Evolutionary conservation across 495 filamentous ascomycete species (phyloP), one percentile per base, ranked within the genome.

Genomic region (Penicillium silybi): DNA sequence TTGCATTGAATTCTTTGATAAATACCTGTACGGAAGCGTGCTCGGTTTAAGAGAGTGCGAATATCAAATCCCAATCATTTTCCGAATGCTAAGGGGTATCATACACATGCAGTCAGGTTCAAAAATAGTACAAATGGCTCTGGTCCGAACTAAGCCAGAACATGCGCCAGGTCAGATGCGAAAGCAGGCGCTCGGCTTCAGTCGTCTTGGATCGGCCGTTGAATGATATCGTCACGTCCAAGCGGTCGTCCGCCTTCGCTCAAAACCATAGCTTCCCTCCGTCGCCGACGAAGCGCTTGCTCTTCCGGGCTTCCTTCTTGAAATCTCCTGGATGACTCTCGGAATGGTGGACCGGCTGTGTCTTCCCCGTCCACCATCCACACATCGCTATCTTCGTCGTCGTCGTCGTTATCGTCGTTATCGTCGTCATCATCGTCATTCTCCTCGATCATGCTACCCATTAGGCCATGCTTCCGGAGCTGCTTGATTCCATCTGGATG

Each of bases 191-290:
- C 9, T 13, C 29, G 8, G 13, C 10, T 37, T 56, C 43, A 61
- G 25, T 51, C 41, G 44, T 48, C 56, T 32, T 59, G 52, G 8
- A 71, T 44, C 15, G 69, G 70, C 17, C 64, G 63, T 51, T 80
- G 71, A 41, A 81, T 79, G 44, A 81, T 81, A 46, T 80, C 72
- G 15, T 71, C 72, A 48, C 64, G 64, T 16, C 75, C 74, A 42
- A 79, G 60, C 6, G 78, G 76, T 37, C 66, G 70, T 39, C 69
- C 76, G 39, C 72, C 67, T 43, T 80, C 79, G 54, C 75, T 77
- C 43, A 79, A 50, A 4, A 81, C 79, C 72, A 80, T 80, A 13
- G 79, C 79, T 66, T 81, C 79, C 58, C 79, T 69, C 53, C 77
- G 70, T 11, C 75, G 67, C 38, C 78, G 63, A 9, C 78, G 61